Evolutionary conservation across 1,139 yeast genomes (phyloP), one percentile per base, ranked within the genome.

Genomic region (Meyerozyma sp.): DNA sequence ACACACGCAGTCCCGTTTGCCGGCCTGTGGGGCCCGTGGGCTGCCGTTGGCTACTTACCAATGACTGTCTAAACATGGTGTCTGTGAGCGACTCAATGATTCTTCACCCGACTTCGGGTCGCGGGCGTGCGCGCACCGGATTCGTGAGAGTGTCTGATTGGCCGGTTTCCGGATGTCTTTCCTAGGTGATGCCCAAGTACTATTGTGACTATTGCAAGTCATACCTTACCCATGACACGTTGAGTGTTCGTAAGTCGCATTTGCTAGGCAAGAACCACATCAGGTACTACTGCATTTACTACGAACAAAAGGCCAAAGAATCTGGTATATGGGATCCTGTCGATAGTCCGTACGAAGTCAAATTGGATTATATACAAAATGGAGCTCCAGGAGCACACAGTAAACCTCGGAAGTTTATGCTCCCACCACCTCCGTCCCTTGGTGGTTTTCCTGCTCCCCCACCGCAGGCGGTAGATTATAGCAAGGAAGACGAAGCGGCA

Each of bases 201-300:
- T 86, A 84, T 64, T 90, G 97, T 65, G 95, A 86, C 56, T 90
- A 89, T 59, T 90, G 97, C 61, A 83, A 82, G 63, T 81, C 91
- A 21, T 84, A 85, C 56, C 70, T 90, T 47, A 90, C 96, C 2
- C 97, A 90, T 59, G 96, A 89, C 63, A 85, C 95, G 27, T 72
- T 82, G 59, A 85, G 95, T 65, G 97, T 90, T 43, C 69, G 96
- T 38, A 83, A 85, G 57, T 83, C 91, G 36, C 98, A 91, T 63
- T 66, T 87, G 41, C 69, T 77, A 41, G 98, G 98, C 11, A 79
- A 80, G 55, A 84, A 86, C 59, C 98, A 91, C 61, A 72, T 87
- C 42, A 76, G 79, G 52, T 74, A 79, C 46, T 88, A 86, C 47
- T 81, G 90, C 46, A 86, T 84, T 48, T 90, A 88, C 66, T 90